Base-by-base conservation (phyloP, 768 basidiomycete genomes). In the Rhodotorula diobovata region DNA sequence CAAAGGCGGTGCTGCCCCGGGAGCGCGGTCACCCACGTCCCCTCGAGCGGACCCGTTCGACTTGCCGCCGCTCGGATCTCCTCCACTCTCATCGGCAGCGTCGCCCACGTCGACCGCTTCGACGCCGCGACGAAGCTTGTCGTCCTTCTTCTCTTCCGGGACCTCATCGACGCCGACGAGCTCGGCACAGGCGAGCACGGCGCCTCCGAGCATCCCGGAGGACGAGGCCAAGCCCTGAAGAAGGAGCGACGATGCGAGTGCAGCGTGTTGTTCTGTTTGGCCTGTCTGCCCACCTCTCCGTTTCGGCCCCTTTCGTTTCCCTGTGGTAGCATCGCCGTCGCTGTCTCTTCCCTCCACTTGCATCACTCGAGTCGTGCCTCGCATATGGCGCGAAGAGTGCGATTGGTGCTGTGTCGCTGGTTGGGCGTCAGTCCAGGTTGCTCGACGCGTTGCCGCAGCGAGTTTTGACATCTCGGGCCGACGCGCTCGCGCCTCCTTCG, bases 61-160 rank as follows among this genome's bases (percentile, higher is more conserved):
- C 46, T 58, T 72, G 5, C 66, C 71, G 4, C 61, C 71, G 0
- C 63, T 72, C 61, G 71, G 68, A 25, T 70, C 68, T 30, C 68
- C 68, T 8, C 68, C 68, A 14, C 51, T 51, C 0, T 64, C 41
- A 14, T 39, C 39, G n/a, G n/a, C n/a, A n/a, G n/a, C n/a, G n/a
- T n/a, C n/a, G n/a, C n/a, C n/a, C n/a, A n/a, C n/a, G 41, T 43
- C 63, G 3, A 43, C 63, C 9, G 18, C 60, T 0, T 68, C 71
- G n/a, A 67, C 71, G 2, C 41, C 66, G 14, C 48, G 71, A 25
- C 66, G 66, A 11, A 68, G 66, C 51, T 23, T 72, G 51, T 64
- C 71, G 41, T 64, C 62, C 35, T 30, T 72, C 18, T 65, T 72
- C 39, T 59, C 58, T 8, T 54, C 57, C 4, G 63, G 71, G 37